Conservation (phyloP, 768 basidiomycete species). For the Tylopilus sp. region DNA sequence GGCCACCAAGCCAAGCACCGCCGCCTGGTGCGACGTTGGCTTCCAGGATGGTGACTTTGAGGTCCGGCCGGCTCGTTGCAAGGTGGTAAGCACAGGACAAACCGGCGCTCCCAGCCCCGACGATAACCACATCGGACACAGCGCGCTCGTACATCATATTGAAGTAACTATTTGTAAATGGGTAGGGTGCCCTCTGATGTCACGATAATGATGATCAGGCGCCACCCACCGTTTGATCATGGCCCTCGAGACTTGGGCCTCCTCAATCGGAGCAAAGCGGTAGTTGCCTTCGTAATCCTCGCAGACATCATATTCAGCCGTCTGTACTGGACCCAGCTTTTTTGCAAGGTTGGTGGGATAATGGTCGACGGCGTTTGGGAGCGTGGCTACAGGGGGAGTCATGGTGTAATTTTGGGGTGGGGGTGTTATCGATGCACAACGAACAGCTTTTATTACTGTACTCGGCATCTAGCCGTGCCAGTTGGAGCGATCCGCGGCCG, state of each 20-base stretch:
- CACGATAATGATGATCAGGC: background rate
- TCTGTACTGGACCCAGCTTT: slow-evolving; percentile 16
- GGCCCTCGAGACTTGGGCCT: slow-evolving; percentile 71
- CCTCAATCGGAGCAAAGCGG: slow-evolving; percentile 69
- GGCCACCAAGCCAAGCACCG: slow-evolving; percentile 76
- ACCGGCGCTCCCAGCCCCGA: slow-evolving; percentile 70
- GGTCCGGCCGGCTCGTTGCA: slow-evolving; percentile 62
- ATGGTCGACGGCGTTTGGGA: slow-evolving; percentile 21
- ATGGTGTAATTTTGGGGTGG: slow-evolving; percentile 19
- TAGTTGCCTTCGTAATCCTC: slow-evolving; percentile 57
- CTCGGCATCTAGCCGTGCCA: background rate
- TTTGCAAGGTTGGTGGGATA: slow-evolving; percentile 20
- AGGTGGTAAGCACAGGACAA: slow-evolving; percentile 74
- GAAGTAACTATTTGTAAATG: slow-evolving; percentile 52
- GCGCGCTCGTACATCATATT: slow-evolving; percentile 68
- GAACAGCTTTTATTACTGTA: slow-evolving; percentile 2
- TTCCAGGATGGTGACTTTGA: slow-evolving; percentile 65
- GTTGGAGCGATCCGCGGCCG: background rate
- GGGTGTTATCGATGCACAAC: background rate
- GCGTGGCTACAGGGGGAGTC: slow-evolving; percentile 37
- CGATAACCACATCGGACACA: slow-evolving; percentile 75
- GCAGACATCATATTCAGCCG: slow-evolving; percentile 17
- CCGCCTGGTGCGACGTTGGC: slow-evolving; percentile 79
- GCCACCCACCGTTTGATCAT: slow-evolving; percentile 65
- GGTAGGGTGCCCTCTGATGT: slow-evolving; percentile 3